Evolutionary conservation across 164 flowering plant genomes (phyloP).

Genomic region (Nymphaea thermarum): DNA sequence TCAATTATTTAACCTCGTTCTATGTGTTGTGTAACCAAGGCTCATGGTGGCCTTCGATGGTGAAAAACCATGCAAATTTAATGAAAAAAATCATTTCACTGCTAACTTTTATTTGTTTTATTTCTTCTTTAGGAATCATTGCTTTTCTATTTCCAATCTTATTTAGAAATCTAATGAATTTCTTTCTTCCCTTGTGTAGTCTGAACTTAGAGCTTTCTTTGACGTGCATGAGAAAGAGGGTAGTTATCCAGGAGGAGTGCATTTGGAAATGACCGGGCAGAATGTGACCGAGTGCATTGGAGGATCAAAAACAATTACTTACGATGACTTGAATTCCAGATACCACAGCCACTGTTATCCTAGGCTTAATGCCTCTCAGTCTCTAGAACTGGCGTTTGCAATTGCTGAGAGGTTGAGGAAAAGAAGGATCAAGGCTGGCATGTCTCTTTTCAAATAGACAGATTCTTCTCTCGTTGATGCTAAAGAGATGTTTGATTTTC

Average conservation of each 20-base stretch:
- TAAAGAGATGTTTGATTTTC: too few species aligned
- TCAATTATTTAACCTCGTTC: too few species aligned
- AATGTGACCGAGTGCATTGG: conserved; percentile 66
- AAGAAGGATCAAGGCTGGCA: conserved; percentile 19
- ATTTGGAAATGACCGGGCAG: conserved; percentile 67
- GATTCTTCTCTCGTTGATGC: too few species aligned
- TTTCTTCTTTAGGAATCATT: conserved; percentile 25
- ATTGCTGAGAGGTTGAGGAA: conserved; percentile 45
- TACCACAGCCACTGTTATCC: conserved; percentile 70
- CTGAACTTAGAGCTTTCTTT: conserved; percentile 59
- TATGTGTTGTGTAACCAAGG: too few species aligned
- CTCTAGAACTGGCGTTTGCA: conserved; percentile 50
- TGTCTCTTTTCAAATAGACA: background rate
- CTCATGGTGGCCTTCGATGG: too few species aligned
- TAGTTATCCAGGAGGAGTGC: conserved; percentile 58
- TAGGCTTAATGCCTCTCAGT: conserved; percentile 55
- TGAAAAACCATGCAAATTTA: too few species aligned
- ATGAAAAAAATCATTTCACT: too few species aligned
- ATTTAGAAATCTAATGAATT: background rate
- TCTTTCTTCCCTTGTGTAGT: conserved; percentile 14
- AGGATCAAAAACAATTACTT: conserved; percentile 42
- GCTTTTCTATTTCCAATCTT: background rate
- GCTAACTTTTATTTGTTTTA: too few species aligned
- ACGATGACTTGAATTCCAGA: conserved; percentile 41
- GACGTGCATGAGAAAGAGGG: conserved; percentile 72